phyloP scores from a whole-genome alignment of 2,329 filamentous ascomycete species.

The Neofusicoccum sp. region DNA sequence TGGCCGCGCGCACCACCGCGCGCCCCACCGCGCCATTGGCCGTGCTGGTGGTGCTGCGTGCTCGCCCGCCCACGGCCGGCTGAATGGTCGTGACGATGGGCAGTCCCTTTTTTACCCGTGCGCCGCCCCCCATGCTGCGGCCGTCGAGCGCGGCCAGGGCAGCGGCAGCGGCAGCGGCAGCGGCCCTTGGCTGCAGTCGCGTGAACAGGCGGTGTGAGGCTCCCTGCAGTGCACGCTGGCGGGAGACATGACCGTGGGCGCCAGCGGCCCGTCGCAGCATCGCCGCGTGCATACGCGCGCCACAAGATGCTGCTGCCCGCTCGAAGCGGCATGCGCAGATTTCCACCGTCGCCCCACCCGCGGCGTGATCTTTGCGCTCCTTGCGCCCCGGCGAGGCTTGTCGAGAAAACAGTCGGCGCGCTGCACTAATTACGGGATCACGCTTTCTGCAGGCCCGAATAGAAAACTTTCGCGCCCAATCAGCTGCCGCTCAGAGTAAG shows the following conservation, averaged over 20 bases:
- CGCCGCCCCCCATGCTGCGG: not conserved
- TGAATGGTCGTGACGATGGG: conserved; percentile 1
- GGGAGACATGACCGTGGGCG: conserved; percentile 1
- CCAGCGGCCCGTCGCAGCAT: conserved; percentile 1
- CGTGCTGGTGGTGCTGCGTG: not conserved
- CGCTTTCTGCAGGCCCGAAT: conserved; percentile 4
- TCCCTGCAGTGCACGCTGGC: conserved; percentile 13
- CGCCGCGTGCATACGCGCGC: conserved; percentile 7
- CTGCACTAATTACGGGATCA: conserved; percentile 11
- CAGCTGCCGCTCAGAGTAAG: not conserved
- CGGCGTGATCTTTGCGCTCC: conserved; percentile 12
- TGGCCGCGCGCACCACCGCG: not conserved
- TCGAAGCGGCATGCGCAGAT: conserved; percentile 10
- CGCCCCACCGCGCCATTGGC: conserved; percentile 2
- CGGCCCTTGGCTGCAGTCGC: conserved; percentile 9
- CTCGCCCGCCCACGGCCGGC: not conserved
- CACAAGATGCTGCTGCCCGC: conserved; percentile 2
- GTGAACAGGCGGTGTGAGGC: conserved; percentile 15
- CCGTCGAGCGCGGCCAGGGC: not conserved
- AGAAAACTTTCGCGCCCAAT: conserved; percentile 9
- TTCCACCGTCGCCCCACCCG: conserved; percentile 3
- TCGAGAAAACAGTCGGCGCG: not conserved
- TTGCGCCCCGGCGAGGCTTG: conserved; percentile 1
- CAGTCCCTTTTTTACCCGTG: not conserved
- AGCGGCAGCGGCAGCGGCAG: not conserved